Evolutionary conservation across 371 early-diverging fungal genomes (phyloP).

Genomic region (Apophysomyces elegans): DNA sequence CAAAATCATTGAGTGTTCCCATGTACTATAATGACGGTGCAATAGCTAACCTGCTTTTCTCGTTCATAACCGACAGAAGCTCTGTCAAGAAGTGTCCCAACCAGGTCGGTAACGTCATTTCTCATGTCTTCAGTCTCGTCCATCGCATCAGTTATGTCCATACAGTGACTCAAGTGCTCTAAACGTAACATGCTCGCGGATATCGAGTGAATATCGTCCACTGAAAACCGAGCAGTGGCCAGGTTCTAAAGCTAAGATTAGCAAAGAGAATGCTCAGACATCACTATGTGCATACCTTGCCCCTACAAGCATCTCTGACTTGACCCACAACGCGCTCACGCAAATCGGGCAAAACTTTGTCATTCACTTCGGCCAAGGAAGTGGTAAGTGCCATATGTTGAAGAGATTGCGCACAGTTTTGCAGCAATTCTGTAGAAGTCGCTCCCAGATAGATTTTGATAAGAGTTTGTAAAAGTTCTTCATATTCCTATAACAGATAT

Average conservation of each 20-base stretch:
- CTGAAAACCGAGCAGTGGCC: constrained; percentile 38
- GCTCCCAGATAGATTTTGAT: constrained; percentile 60
- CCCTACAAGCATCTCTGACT: constrained; percentile 47
- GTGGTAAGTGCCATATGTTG: constrained; percentile 46
- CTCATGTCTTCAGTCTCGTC: constrained; percentile 43
- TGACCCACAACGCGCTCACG: constrained; percentile 43
- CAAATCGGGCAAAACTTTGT: constrained; percentile 39
- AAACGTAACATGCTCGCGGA: constrained; percentile 46
- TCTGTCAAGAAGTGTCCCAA: constrained; percentile 37
- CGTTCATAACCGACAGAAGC: constrained; percentile 33
- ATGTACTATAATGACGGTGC: not conserved
- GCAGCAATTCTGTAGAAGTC: constrained; percentile 37
- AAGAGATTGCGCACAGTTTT: constrained; percentile 44
- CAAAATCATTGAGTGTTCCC: not conserved
- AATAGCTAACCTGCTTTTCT: constrained; percentile 35
- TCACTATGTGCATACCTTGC: constrained; percentile 27
- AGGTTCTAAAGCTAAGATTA: constrained; percentile 44
- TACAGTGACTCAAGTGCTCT: constrained; percentile 37
- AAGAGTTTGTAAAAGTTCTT: constrained; percentile 64
- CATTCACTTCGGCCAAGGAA: constrained; percentile 40
- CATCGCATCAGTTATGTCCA: constrained; percentile 41
- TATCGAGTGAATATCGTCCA: constrained; percentile 47
- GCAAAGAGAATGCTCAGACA: constrained; percentile 18
- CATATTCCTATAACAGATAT: constrained; percentile 47
- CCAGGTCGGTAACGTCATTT: constrained; percentile 33